phyloP scores from a whole-genome alignment of 805 yeast species.

The Hanseniaspora mollemarum region DNA sequence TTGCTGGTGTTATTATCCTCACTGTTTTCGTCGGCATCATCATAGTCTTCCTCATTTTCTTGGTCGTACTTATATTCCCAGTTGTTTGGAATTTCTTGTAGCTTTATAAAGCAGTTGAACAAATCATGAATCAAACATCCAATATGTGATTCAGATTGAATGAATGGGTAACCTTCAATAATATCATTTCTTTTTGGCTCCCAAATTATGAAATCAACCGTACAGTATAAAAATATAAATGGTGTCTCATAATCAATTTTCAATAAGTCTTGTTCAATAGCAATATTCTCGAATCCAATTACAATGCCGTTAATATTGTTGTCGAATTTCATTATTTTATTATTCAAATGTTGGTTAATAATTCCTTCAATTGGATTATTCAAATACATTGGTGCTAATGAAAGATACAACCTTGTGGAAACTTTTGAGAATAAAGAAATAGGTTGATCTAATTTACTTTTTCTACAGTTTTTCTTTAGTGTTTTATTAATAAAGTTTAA shows the following conservation, averaged over 20 bases:
- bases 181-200: slow-evolving; percentile 78
- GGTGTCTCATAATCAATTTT: slow-evolving; percentile 70
- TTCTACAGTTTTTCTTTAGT: neutral
- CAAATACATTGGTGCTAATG: slow-evolving; percentile 74
- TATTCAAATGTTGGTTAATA: slow-evolving; percentile 78
- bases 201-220: slow-evolving; percentile 79
- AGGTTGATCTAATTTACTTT: neutral
- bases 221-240: slow-evolving; percentile 77
- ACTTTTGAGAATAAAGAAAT: slow-evolving; percentile 14
- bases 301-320: slow-evolving; percentile 69
- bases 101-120: slow-evolving; percentile 84
- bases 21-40: too few species aligned
- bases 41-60: slow-evolving; percentile 21
- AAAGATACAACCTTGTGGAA: slow-evolving; percentile 52
- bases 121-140: slow-evolving; percentile 86
- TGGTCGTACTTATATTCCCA: slow-evolving; percentile 46
- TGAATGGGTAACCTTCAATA: slow-evolving; percentile 75
- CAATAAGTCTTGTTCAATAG: slow-evolving; percentile 37
- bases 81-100: slow-evolving; percentile 67
- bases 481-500: neutral
- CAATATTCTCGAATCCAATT: slow-evolving; percentile 60
- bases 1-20: slow-evolving; percentile 20
- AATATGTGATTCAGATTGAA: slow-evolving; percentile 91
- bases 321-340: slow-evolving; percentile 73
- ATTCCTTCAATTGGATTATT: slow-evolving; percentile 66